phyloP scores from a whole-genome alignment of 306 rosid genomes.

The Dicorynia guianensis region DNA sequence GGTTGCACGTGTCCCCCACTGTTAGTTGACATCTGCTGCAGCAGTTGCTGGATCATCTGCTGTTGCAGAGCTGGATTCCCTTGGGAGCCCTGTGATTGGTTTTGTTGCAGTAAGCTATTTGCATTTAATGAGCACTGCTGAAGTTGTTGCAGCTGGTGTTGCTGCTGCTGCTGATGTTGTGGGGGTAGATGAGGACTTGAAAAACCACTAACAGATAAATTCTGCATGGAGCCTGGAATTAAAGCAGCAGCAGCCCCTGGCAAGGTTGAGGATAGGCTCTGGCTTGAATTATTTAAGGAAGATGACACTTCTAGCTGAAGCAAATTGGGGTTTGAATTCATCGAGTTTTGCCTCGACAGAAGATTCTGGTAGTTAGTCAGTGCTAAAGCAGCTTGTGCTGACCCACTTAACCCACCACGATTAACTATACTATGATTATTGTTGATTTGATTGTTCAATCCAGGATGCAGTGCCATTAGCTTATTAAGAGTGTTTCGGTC shows the following conservation, averaged over 20 bases:
- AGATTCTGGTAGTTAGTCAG: constrained; percentile 78
- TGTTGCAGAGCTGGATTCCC: constrained; percentile 74
- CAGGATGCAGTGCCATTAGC: constrained; percentile 80
- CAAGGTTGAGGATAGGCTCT: constrained; percentile 69
- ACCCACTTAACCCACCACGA: constrained; percentile 79
- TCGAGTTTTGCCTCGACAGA: constrained; percentile 79
- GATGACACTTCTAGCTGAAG: constrained; percentile 85
- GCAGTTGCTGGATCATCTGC: constrained; percentile 81
- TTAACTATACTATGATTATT: constrained; percentile 65
- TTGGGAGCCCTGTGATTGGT: constrained; percentile 63
- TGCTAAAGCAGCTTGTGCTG: constrained; percentile 85
- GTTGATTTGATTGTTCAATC: constrained; percentile 63
- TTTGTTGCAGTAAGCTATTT: constrained; percentile 65
- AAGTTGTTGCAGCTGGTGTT: constrained; percentile 48
- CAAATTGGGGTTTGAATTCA: constrained; percentile 69
- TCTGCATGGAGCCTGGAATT: constrained; percentile 76
- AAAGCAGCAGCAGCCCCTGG: constrained; percentile 67
- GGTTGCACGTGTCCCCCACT: constrained; percentile 58
- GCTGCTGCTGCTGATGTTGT: constrained; percentile 56
- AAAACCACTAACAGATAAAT: constrained; percentile 61
- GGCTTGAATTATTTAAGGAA: constrained; percentile 70
- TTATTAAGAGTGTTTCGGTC: constrained; percentile 84
- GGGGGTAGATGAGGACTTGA: constrained; percentile 66
- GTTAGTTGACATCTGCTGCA: constrained; percentile 72
- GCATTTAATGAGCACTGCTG: constrained; percentile 68